Conservation (phyloP, 345 rosid genomes). For the Eucalyptus albens region DNA sequence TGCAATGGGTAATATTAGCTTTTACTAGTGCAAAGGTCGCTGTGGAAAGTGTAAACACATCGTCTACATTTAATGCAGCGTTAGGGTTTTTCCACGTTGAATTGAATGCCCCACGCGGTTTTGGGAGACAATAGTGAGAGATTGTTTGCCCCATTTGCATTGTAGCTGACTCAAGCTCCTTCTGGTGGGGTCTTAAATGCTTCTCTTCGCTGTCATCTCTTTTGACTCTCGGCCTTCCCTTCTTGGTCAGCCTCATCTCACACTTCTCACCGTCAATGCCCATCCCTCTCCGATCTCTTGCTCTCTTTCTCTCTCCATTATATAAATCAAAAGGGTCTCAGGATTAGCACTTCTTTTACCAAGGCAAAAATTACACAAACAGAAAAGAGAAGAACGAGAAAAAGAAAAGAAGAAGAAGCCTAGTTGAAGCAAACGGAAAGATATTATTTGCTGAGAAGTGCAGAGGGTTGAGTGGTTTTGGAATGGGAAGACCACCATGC, state of each 20-base stretch:
- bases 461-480: background rate
- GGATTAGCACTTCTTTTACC: background rate
- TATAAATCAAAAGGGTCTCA: background rate
- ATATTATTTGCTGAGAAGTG: background rate
- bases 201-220: background rate
- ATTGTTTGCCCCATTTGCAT: background rate
- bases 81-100: background rate
- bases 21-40: background rate
- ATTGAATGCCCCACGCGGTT: background rate
- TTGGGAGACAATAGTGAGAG: background rate
- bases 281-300: background rate
- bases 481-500: conserved; percentile 35
- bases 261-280: background rate
- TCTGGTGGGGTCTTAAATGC: background rate
- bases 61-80: background rate
- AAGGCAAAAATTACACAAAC: background rate
- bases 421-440: background rate
- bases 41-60: background rate
- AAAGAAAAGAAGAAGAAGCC: background rate
- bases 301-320: background rate
- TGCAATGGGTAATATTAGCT: background rate
- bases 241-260: background rate
- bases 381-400: background rate
- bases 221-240: background rate
- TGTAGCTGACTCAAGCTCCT: background rate